Evolutionary conservation across 352 stramenopile species (phyloP).

Genomic region (Phytophthora hybrid): DNA sequence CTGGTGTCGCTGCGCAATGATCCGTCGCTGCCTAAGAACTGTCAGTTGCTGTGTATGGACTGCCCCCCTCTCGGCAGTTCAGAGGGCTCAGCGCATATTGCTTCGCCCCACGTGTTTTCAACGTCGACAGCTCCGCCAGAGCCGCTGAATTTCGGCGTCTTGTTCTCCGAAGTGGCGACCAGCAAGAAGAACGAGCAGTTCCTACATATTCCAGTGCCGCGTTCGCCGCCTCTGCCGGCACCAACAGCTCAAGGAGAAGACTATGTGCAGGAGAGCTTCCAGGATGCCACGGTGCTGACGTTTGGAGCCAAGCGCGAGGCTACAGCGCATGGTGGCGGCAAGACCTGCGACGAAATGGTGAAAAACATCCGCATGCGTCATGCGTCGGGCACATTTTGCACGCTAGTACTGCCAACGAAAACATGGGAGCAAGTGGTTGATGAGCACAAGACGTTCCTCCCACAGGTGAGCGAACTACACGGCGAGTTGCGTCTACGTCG

Average conservation of each 20-base stretch:
- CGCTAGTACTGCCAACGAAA: slow-evolving; percentile 62
- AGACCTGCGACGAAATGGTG: slow-evolving; percentile 81
- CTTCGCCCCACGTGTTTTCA: slow-evolving; percentile 23
- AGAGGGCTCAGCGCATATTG: slow-evolving; percentile 1
- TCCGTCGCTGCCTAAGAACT: slow-evolving; percentile 32
- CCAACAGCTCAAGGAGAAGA: slow-evolving; percentile 20
- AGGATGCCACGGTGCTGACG: slow-evolving; percentile 72
- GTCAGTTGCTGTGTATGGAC: slow-evolving; percentile 70
- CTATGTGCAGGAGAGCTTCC: slow-evolving; percentile 52
- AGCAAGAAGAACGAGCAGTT: slow-evolving; percentile 38
- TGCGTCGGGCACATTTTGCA: slow-evolving; percentile 81
- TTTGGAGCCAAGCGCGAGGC: slow-evolving; percentile 68
- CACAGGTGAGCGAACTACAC: slow-evolving; percentile 50
- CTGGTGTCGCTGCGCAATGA: slow-evolving; percentile 37
- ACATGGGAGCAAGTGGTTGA: slow-evolving; percentile 54
- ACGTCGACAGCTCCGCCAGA: slow-evolving; percentile 22
- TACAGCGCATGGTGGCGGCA: slow-evolving; percentile 70
- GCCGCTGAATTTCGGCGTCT: slow-evolving; percentile 66
- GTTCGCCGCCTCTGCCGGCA: slow-evolving; percentile 38
- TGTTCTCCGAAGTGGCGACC: slow-evolving; percentile 55
- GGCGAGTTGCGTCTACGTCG: slow-evolving; percentile 67
- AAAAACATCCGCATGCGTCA: slow-evolving; percentile 91
- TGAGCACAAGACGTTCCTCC: slow-evolving; percentile 52
- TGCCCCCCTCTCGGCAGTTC: slow-evolving; percentile 40
- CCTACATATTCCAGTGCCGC: slow-evolving; percentile 66